phyloP scores from a whole-genome alignment of 441 rosid species.

The Populus tomentosa region DNA sequence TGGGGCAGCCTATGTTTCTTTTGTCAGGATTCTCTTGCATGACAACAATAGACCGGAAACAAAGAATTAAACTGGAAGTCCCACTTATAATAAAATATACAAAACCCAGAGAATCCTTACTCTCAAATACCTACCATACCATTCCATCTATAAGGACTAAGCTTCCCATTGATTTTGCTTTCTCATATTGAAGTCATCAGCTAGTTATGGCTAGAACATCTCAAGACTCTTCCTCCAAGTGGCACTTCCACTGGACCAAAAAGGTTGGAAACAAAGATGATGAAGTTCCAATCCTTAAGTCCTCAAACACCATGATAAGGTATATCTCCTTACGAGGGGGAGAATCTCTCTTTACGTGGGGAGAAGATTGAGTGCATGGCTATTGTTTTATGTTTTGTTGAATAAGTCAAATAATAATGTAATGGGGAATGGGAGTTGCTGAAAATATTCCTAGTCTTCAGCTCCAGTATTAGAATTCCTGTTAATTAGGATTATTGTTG shows the following conservation, averaged over 20 bases:
- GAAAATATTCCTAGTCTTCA: too few species aligned
- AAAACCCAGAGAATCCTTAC: constrained; percentile 23
- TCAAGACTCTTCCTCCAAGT: constrained; percentile 55
- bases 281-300: constrained; percentile 32
- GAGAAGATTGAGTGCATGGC: too few species aligned
- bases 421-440: too few species aligned
- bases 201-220: constrained; percentile 50
- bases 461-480: too few species aligned
- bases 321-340: too few species aligned
- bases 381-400: too few species aligned
- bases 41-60: constrained; percentile 27
- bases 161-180: constrained; percentile 2
- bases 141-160: constrained; percentile 18
- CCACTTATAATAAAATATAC: constrained; percentile 23
- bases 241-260: constrained; percentile 87
- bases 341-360: too few species aligned
- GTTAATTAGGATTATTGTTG: too few species aligned
- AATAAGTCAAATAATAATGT: too few species aligned
- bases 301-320: constrained; percentile 19
- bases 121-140: not conserved
- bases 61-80: constrained; percentile 21
- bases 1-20: constrained; percentile 53
- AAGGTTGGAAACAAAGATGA: constrained; percentile 60
- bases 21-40: constrained; percentile 67
- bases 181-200: constrained; percentile 11